Percentiles rank a stretch among this genome's conserved stretches.
Evolutionary conservation across 208 protist genomes (phyloP).

Genomic region (Naegleria lovaniensis): DNA sequence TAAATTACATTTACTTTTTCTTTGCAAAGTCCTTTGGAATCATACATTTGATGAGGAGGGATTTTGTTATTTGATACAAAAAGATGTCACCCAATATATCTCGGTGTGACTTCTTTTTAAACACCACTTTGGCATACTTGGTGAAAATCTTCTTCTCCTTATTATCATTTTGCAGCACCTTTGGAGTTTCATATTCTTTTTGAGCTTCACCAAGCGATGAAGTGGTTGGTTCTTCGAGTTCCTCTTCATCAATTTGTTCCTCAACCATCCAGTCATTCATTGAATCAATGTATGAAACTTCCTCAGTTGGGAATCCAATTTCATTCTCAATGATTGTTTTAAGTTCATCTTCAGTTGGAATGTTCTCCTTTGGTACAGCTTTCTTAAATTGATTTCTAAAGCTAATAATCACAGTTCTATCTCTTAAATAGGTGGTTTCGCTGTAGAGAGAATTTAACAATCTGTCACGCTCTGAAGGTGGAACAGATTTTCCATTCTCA

Average conservation of each 20-base stretch:
- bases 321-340: neutral
- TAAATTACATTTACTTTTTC: neutral
- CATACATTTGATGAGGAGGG: neutral
- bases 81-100: neutral
- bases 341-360: neutral
- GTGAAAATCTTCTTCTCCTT: neutral
- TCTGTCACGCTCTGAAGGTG: neutral
- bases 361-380: neutral
- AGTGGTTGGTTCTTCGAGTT: neutral
- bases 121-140: neutral
- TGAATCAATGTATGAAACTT: neutral
- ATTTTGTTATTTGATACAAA: neutral
- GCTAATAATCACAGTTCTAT: neutral
- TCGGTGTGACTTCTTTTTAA: neutral
- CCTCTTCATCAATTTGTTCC: neutral
- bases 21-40: neutral
- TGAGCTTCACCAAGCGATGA: neutral
- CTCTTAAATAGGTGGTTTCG: neutral
- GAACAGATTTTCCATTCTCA: neutral
- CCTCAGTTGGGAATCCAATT: neutral
- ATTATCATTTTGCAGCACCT: neutral
- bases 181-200: neutral
- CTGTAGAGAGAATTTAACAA: neutral
- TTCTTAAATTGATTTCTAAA: conserved; percentile 16
- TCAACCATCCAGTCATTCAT: neutral